phyloP scores from a whole-genome alignment of 331 rosid genomes.

The Malus hybrid region DNA sequence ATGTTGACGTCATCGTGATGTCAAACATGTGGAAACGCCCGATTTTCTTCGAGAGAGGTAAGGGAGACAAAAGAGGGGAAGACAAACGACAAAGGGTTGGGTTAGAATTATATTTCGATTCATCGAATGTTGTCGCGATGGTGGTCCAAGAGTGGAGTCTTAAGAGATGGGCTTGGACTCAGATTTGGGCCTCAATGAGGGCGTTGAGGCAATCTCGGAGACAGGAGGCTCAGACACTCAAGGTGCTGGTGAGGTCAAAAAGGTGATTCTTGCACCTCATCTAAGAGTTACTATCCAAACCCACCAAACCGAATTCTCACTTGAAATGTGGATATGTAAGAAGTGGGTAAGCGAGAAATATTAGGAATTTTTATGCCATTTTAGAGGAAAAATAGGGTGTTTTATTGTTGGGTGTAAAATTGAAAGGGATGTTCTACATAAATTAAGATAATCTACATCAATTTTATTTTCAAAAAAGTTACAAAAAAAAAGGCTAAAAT shows the following conservation, averaged over 20 bases:
- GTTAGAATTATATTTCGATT: conserved; percentile 17
- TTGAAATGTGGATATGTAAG: no score
- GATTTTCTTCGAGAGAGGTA: conserved; percentile 51
- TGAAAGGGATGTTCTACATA: no score
- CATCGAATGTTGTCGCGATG: conserved; percentile 7
- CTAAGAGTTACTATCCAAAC: not conserved
- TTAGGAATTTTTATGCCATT: not conserved
- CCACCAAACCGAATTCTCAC: not conserved
- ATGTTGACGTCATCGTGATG: no score
- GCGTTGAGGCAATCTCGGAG: conserved; percentile 53
- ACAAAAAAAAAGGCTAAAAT: no score
- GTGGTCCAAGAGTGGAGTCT: conserved; percentile 34
- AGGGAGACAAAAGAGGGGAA: conserved; percentile 62
- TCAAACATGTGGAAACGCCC: conserved; percentile 30
- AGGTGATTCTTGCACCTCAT: conserved; percentile 80
- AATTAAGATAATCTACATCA: no score
- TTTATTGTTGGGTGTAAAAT: no score
- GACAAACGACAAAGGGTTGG: conserved; percentile 22
- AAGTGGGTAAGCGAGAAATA: not conserved
- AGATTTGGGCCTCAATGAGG: conserved; percentile 41
- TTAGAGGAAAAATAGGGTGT: not conserved
- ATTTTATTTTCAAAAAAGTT: no score
- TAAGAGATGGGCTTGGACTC: conserved; percentile 10
- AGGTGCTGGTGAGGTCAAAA: conserved; percentile 43
- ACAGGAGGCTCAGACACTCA: conserved; percentile 72